These are phyloP conservation scores for Fraxinus americana DNA, from an alignment of 257 asterid species.

Conservation along the genomic window DNA sequence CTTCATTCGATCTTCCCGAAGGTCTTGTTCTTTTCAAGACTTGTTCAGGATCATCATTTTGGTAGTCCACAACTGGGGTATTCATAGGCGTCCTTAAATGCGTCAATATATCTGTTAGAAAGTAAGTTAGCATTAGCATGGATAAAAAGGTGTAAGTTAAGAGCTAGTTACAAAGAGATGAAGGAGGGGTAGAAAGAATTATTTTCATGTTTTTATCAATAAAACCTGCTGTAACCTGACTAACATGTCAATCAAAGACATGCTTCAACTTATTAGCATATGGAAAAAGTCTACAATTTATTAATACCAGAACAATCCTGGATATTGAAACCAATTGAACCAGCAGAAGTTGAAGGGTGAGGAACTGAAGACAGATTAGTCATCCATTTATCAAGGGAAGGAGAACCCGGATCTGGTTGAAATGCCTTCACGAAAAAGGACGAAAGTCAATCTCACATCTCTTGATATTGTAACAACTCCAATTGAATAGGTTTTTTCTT, in stretches of 20 bases:
- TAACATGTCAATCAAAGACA: background rate
- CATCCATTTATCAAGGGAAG: slow-evolving; percentile 96
- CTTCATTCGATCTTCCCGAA: slow-evolving; percentile 81
- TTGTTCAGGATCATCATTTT: slow-evolving; percentile 87
- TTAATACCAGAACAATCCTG: background rate
- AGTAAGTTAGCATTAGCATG: background rate
- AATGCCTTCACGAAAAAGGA: slow-evolving; percentile 49
- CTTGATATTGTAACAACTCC: slow-evolving; percentile 18
- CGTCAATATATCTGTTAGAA: slow-evolving; percentile 53
- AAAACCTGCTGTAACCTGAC: background rate
- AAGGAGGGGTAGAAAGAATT: background rate
- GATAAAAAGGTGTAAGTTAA: background rate
- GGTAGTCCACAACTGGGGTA: slow-evolving; percentile 71
- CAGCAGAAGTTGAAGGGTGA: slow-evolving; percentile 78
- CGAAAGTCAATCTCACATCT: slow-evolving; percentile 10
- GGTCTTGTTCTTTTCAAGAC: slow-evolving; percentile 74
- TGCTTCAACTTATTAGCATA: background rate
- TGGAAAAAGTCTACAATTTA: background rate
- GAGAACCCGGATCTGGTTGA: slow-evolving; percentile 70
- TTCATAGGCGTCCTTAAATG: slow-evolving; percentile 84
- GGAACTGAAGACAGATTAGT: slow-evolving; percentile 68
- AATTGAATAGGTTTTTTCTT: slow-evolving; percentile 9
- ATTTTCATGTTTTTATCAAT: background rate
- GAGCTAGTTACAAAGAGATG: background rate
- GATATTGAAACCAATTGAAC: slow-evolving; percentile 34